Base-by-base conservation (phyloP, 768 basidiomycete species). In the Lyophyllum atratum region DNA sequence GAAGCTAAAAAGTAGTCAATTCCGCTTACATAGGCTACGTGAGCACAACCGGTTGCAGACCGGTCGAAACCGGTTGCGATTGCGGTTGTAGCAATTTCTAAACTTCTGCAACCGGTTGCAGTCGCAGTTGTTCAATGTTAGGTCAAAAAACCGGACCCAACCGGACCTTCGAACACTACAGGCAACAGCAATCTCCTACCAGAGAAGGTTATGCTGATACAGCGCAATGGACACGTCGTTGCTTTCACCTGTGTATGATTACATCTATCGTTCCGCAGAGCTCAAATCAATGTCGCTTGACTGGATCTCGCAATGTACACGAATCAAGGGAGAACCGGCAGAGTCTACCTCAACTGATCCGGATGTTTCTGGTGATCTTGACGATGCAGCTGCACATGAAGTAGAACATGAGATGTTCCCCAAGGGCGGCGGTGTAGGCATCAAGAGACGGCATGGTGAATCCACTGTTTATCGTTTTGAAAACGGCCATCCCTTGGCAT, bases 181-280 rank as follows among this genome's bases (percentile, higher is more conserved):
- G n/a, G n/a, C n/a, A 21, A 42, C 40, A 12, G n/a, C 14, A 21
- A 12, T 4, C 17, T 8, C 25, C 4, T 19, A 42, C 19, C 40
- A 42, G 64, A 70, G 3, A 68, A 64, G 43, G 56, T 74, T 6
- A 25, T 51, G 5, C n/a, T 73, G 0, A 52, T 63, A 14, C 57
- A 52, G 25, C 37, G 56, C 7, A 51, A 66, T 26, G 65, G 60
- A 0, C 26, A 53, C 2, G 50, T 68, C 12, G 54, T 69, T 34
- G 64, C 51, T 67, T 14, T 71, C 70, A 8, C 58, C 57, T 37
- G 61, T 73, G 0, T 61, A 69, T 61, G 73, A 77, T 52, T 76
- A 77, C 54, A 69, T 67, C 2, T 69, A 67, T 54, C 11, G 70
- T 12, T 60, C 68, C 1, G 9, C 22, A 1, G 54, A 45, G 10